phyloP scores from a whole-genome alignment of 768 basidiomycete genomes.

The Russula dissimulans region DNA sequence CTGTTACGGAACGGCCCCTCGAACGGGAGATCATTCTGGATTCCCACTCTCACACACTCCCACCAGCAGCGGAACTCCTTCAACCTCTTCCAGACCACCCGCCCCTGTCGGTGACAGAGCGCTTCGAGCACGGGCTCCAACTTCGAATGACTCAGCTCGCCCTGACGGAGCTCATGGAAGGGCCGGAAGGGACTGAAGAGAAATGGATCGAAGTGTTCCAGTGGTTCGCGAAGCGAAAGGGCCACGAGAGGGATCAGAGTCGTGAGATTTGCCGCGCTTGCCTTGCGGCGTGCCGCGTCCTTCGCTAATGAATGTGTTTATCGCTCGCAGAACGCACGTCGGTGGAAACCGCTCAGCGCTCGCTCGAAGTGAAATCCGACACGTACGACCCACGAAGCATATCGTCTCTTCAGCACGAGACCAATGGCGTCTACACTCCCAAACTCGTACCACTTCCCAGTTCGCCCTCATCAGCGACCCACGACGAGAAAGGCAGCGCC shows the following conservation, averaged over 20 bases:
- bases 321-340: slow-evolving; percentile 10
- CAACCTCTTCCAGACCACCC: slow-evolving; percentile 40
- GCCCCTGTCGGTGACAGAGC: slow-evolving; percentile 41
- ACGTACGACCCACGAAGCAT: not conserved
- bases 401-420: not conserved
- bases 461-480: not conserved
- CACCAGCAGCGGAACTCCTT: slow-evolving; percentile 37
- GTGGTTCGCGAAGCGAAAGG: slow-evolving; percentile 67
- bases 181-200: slow-evolving; percentile 71
- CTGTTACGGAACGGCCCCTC: not conserved
- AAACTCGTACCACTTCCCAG: not conserved
- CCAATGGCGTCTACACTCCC: not conserved
- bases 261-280: slow-evolving; percentile 6
- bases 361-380: slow-evolving; percentile 11
- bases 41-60: slow-evolving; percentile 27
- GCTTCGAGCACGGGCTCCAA: slow-evolving; percentile 74
- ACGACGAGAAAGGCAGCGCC: not conserved
- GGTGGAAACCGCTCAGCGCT: slow-evolving; percentile 13
- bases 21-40: slow-evolving; percentile 25
- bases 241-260: slow-evolving; percentile 20
- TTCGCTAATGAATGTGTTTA: not conserved
- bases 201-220: slow-evolving; percentile 80
- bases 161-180: slow-evolving; percentile 73
- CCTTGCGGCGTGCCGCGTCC: not conserved
- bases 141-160: slow-evolving; percentile 79